phyloP scores from a whole-genome alignment of 768 basidiomycete species.

The Boletus rubroflammeus region DNA sequence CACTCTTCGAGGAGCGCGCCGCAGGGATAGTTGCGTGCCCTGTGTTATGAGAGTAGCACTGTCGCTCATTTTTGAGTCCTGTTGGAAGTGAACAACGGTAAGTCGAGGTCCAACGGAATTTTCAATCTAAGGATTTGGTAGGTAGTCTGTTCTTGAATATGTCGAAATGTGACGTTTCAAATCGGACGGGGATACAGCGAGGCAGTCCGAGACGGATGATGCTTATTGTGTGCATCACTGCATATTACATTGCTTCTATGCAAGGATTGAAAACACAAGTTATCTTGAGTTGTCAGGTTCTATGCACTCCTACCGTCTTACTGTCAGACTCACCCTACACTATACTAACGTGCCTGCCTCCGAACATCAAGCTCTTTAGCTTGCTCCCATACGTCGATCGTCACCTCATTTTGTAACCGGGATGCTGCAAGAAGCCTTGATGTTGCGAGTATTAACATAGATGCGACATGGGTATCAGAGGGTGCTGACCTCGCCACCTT shows the following conservation, averaged over 20 bases:
- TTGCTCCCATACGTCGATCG: conserved; percentile 57
- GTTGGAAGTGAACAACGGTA: background rate
- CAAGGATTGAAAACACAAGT: background rate
- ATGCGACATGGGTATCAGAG: background rate
- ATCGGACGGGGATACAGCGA: conserved; percentile 3
- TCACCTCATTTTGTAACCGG: conserved; percentile 52
- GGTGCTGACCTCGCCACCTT: conserved; percentile 59
- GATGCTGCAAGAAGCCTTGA: conserved; percentile 62
- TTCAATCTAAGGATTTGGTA: background rate
- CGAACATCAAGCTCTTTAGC: conserved; percentile 57
- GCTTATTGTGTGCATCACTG: conserved; percentile 1
- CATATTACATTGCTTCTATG: background rate
- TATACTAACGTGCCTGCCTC: conserved; percentile 28
- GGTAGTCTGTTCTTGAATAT: conserved; percentile 12
- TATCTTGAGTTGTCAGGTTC: background rate
- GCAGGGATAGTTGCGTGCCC: conserved; percentile 23
- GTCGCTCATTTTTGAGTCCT: conserved; percentile 14
- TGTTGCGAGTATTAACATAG: conserved; percentile 6
- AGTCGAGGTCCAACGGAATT: background rate
- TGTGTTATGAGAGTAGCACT: conserved; percentile 15
- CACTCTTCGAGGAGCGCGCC: conserved; percentile 20
- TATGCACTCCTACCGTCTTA: background rate
- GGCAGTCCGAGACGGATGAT: background rate
- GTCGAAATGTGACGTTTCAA: conserved; percentile 3
- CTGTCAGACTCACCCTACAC: conserved; percentile 7